phyloP scores from a whole-genome alignment of 306 rosid genomes.

The Acacia acuminata region DNA sequence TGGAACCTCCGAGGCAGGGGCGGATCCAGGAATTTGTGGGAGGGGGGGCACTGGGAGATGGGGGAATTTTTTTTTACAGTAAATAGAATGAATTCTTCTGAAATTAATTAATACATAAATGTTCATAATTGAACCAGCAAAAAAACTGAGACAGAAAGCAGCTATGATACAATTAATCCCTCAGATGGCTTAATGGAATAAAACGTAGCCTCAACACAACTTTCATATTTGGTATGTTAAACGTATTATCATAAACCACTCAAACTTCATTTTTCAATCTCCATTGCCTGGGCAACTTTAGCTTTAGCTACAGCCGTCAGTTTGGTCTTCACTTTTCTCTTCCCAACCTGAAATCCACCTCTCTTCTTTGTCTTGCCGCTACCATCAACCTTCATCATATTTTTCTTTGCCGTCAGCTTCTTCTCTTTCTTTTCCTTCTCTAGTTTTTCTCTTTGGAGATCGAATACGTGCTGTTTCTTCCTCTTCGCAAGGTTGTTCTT shows the following conservation, averaged over 20 bases:
- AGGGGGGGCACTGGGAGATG: too few relatives aligned
- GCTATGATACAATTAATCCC: neutral
- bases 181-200: neutral
- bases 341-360: conserved; percentile 86
- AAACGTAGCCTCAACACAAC: conserved; percentile 14
- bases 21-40: too few relatives aligned
- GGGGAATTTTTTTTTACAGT: too few relatives aligned
- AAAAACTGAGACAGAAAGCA: neutral
- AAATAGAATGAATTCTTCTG: neutral
- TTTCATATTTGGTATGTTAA: conserved; percentile 23
- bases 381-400: conserved; percentile 84
- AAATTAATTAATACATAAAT: neutral
- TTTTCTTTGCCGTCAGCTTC: conserved; percentile 80
- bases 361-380: conserved; percentile 61
- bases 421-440: conserved; percentile 56
- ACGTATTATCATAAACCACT: conserved; percentile 4
- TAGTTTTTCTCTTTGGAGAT: conserved; percentile 74
- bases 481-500: conserved; percentile 82
- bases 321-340: conserved; percentile 81
- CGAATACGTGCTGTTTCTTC: conserved; percentile 77
- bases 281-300: conserved; percentile 89
- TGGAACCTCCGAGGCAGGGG: too few relatives aligned
- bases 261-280: conserved; percentile 70
- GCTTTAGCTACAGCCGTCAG: conserved; percentile 75
- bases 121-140: neutral